These are phyloP conservation scores for Fraxinus cuspidata DNA, from an alignment of 257 asterid genomes.

Conservation along the genomic window DNA sequence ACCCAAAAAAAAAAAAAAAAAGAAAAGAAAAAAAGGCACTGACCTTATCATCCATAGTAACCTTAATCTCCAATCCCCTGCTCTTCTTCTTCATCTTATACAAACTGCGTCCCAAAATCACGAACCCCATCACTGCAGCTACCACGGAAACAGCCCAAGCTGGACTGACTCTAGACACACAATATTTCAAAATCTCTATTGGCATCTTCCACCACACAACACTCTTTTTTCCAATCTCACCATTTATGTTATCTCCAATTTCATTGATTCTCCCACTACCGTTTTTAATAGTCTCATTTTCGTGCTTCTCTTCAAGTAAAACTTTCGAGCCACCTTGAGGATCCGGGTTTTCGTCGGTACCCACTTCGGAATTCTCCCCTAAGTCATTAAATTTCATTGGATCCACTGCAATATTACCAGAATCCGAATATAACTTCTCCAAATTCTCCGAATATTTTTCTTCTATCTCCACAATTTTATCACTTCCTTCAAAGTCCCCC, in stretches of 20 bases:
- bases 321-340: conserved; percentile 29
- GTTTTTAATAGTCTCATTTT: conserved; percentile 23
- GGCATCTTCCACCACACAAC: conserved; percentile 96
- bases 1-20: too few species aligned
- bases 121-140: conserved; percentile 85
- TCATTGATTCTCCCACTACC: conserved; percentile 29
- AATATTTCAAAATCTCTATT: conserved; percentile 65
- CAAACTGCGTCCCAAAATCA: conserved; percentile 76
- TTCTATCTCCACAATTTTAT: conserved; percentile 33
- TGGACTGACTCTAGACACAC: conserved; percentile 67
- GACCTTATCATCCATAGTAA: conserved; percentile 87
- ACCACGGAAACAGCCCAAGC: conserved; percentile 81
- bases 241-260: conserved; percentile 28
- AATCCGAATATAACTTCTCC: conserved; percentile 32
- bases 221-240: conserved; percentile 54
- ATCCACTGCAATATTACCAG: conserved; percentile 35
- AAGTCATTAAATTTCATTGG: conserved; percentile 30
- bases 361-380: conserved; percentile 30
- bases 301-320: conserved; percentile 32
- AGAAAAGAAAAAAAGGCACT: conserved; percentile 26
- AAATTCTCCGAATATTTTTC: conserved; percentile 31
- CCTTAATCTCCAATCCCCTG: conserved; percentile 68
- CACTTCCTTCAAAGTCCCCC: conserved; percentile 34
- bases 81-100: conserved; percentile 75
- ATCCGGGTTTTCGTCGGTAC: conserved; percentile 22